phyloP scores from a whole-genome alignment of 306 rosid species.

The Leucaena leucocephala region DNA sequence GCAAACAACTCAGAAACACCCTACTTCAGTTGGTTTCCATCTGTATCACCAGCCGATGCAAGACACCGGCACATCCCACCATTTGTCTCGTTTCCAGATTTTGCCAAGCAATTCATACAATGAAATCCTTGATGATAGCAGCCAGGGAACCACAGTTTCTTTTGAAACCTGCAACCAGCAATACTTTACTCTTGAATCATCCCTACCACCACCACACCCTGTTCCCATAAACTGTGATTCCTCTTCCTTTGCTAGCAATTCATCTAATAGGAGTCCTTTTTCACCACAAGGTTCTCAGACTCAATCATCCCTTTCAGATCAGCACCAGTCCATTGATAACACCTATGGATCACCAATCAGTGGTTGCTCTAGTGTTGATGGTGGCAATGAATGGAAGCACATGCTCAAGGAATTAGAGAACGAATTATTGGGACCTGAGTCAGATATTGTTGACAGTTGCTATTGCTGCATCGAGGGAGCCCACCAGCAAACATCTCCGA shows the following conservation, averaged over 20 bases:
- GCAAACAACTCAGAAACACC: constrained; percentile 62
- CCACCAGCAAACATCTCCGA: constrained; percentile 31
- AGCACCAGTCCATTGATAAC: constrained; percentile 65
- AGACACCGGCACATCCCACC: constrained; percentile 45
- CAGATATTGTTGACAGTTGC: constrained; percentile 60
- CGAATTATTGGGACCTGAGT: constrained; percentile 70
- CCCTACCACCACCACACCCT: constrained; percentile 41
- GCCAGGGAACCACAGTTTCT: constrained; percentile 64
- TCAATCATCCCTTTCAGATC: constrained; percentile 71
- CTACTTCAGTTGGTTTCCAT: constrained; percentile 43
- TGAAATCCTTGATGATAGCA: constrained; percentile 43
- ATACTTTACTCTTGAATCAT: constrained; percentile 79
- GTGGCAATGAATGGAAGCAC: constrained; percentile 53
- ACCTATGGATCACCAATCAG: constrained; percentile 71
- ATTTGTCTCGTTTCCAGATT: constrained; percentile 47
- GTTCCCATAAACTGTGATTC: constrained; percentile 56
- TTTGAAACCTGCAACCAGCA: constrained; percentile 52
- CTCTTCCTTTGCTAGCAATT: constrained; percentile 72
- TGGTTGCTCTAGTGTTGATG: constrained; percentile 63
- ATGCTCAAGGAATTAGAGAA: constrained; percentile 68
- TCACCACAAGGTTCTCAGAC: constrained; percentile 77
- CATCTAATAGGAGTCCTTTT: constrained; percentile 70
- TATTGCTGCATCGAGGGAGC: constrained; percentile 46
- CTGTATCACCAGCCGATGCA: constrained; percentile 57
- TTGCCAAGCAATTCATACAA: constrained; percentile 53